Evolutionary conservation across 139 green algal genomes (phyloP), one percentile per base, ranked within the genome.

Genomic region (Volvox africanus): DNA sequence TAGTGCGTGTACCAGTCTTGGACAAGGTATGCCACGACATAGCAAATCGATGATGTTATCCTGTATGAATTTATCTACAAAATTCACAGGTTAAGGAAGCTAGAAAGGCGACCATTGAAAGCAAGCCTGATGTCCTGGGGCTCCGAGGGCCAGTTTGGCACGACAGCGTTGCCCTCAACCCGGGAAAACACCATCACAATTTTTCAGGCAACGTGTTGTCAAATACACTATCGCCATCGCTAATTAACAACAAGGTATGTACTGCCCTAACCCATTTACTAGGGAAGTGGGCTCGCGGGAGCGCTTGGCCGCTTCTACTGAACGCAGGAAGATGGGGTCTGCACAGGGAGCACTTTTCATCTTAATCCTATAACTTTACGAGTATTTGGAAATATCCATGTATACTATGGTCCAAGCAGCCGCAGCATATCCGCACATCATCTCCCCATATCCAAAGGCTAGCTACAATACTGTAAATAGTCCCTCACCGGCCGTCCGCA

Each of bases 51-150:
- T 18, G 26, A 19, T 36, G 50, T 81, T 81, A 55, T 20, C 1
- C 37, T 37, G 28, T 20, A 79, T 28, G 14, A 81, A 28, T 55
- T 12, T 30, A 71, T 36, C 71, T 21, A 2, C 33, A 19, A n/a
- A 84, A 36, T 22, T 12, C 33, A 11, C 61, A 91, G 87, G 87
- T 91, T 12, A 91, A 91, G 20, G 76, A 86, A 26, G 87, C 87
- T 17, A 28, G 22, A 16, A 79, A 78, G 26, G 87, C 61, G 6
- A 91, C 87, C 1, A 78, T 91, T 12, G 87, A 85, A 18, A 80
- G 76, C 33, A 91, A 91, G 26, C 87, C 87, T 1, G 76, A 91
- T 79, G 82, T 91, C n/a, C 76, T 91, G 5, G 87, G 76, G 16
- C 18, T 90, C 2, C 73, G 86, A 20, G 87, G 76, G 17, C 87